Evolutionary conservation across 805 yeast species (phyloP), one percentile per base, ranked within the genome.

Genomic region (Tetrapisispora pingtungensis): DNA sequence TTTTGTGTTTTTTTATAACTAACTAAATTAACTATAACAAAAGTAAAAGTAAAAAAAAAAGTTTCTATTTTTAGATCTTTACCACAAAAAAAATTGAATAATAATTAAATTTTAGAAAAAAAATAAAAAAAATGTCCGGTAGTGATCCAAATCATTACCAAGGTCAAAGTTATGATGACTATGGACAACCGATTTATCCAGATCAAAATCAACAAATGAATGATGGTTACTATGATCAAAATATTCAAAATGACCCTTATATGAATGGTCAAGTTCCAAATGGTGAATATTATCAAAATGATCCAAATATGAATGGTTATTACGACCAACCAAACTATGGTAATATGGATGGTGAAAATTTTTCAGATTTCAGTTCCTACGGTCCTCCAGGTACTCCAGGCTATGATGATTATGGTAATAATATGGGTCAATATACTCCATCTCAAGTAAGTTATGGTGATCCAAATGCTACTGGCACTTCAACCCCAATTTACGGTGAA

Each of bases 391-490:
- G 69, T 31, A 70, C 71, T 36, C 76, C 81, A 26, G 87, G 84
- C 52, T 85, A 56, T 35, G 57, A 52, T 26, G 48, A 50, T 26
- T 80, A 56, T 40, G 41, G 37, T 32, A 40, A 40, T 22, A 42
- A 42, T 17, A 42, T 36, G 41, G 87, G 85, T 41, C 85, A 80
- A 55, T 80, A 81, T 61, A 81, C 93, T 38, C 89, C 94, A 22
- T 85, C 95, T 5, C 93, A 84, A 64, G 78, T 83, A 81, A 78
- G 86, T 58, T 88, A 82, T 59, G 93, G 84, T 51, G 89, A 61
- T 15, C 42, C 39, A 27, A 43, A 43, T 24, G 82, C 93, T 1
- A 82, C 93, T 0, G 96, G 97, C 50, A 88, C 96, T 36, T 85
- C 95, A 2, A 90, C 97, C 36, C 97, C 97, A 20, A 42, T 42